Base-by-base conservation (phyloP, 1,284 basidiomycete species). In the Vanrija pseudolonga region DNA sequence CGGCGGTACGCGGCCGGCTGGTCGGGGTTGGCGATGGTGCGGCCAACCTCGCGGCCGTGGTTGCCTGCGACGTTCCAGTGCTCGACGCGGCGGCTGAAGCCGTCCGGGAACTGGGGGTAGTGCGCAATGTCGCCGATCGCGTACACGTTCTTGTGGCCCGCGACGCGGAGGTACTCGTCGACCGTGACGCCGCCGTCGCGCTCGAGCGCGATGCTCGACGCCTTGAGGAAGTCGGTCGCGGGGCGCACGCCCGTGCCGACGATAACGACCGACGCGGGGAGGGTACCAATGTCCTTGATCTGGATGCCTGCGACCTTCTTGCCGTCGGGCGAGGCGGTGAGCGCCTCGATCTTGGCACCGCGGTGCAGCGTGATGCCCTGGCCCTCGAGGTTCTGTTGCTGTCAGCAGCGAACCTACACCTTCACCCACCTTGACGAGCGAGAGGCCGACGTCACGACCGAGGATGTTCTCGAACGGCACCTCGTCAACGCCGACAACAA, bases 101-200 rank as follows among this genome's bases (percentile, higher is more conserved):
- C 68, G 39, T 66, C 64, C 8, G 79, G 78, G 26, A 77, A 76
- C 65, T 88, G 85, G 4, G 88, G 87, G 71, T 89, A 91, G 51
- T 84, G 81, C 1, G 91, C 91, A 65, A 96, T 93, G 76, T 96
- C 92, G 47, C 91, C 93, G 55, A 95, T 84, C 6, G 93, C 93
- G 71, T 84, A 97, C 6, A 96, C 83, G 63, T 85, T 77, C 12
- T 71, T 72, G 63, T 80, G 65, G 66, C 83, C 75, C 71, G 84
- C 79, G 18, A 96, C 87, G 46, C 83, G 80, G 48, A 96, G 76
- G 62, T 83, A 84, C 67, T 89, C 83, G 72, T 96, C 89, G 18
- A 95, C 91, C 20, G 81, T 81, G 57, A 97, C 80, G 28, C 88
- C 87, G 18, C 89, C 89, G 64, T 91, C 89, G 67, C 82, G 84